These are phyloP conservation scores for Cercospora canescens DNA, from an alignment of 2,329 filamentous ascomycete species.

Conservation along the genomic window DNA sequence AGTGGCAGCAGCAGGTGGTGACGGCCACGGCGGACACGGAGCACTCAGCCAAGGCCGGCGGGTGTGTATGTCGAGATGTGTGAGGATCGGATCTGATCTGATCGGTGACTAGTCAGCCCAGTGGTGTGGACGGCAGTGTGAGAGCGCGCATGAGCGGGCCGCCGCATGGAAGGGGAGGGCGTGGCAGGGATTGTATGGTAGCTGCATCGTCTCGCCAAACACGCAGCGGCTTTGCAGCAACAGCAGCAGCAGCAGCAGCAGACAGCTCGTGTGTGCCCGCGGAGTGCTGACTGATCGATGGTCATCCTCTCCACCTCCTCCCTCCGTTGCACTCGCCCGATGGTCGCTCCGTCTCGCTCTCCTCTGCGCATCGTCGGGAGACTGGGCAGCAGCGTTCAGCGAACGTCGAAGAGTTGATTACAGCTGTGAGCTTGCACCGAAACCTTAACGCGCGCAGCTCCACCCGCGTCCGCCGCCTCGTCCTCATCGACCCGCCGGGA, in stretches of 20 bases:
- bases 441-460: slow-evolving; percentile 91
- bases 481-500: not conserved
- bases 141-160: not conserved
- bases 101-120: not conserved
- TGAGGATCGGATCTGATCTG: not conserved
- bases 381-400: slow-evolving; percentile 80
- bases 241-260: not conserved
- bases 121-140: not conserved
- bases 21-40: not conserved
- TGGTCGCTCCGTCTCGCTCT: not conserved
- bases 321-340: not conserved
- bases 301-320: not conserved
- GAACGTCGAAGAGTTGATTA: slow-evolving; percentile 78
- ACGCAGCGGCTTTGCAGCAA: not conserved
- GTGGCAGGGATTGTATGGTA: not conserved
- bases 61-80: not conserved
- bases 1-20: not conserved
- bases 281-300: slow-evolving; percentile 46
- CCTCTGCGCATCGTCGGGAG: not conserved
- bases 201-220: slow-evolving; percentile 1
- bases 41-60: not conserved
- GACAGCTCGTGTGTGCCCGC: not conserved
- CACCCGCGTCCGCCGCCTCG: not conserved
- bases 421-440: slow-evolving; percentile 46
- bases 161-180: not conserved